Percentiles rank a stretch among this genome's conserved stretches.
Evolutionary conservation across 1,284 basidiomycete species (phyloP).

Genomic region (Fomitopsis schrenkii): DNA sequence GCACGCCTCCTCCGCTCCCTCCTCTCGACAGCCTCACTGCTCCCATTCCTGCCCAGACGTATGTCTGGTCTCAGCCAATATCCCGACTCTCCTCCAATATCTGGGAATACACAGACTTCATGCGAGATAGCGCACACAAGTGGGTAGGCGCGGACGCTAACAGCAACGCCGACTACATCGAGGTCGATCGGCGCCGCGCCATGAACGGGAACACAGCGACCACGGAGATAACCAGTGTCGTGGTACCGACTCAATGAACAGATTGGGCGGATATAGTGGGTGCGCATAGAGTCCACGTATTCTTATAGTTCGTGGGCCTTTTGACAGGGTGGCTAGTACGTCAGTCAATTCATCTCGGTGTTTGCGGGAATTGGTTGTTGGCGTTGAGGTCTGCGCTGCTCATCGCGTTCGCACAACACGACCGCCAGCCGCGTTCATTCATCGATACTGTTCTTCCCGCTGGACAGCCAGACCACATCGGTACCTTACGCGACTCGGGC

Average conservation of each 20-base stretch:
- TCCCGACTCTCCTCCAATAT: slow-evolving; percentile 49
- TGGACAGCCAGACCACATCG: too few relatives aligned
- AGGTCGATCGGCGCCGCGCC: slow-evolving; percentile 39
- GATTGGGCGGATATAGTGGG: too few relatives aligned
- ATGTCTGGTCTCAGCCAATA: slow-evolving; percentile 58
- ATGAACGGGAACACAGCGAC: slow-evolving; percentile 24
- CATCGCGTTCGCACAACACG: too few relatives aligned
- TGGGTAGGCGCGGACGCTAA: slow-evolving; percentile 51
- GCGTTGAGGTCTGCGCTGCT: too few relatives aligned
- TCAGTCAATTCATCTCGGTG: too few relatives aligned
- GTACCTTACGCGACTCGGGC: too few relatives aligned
- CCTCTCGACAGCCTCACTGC: slow-evolving; percentile 28
- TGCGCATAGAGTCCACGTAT: too few relatives aligned
- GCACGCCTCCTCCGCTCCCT: slow-evolving; percentile 36
- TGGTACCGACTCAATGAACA: not conserved
- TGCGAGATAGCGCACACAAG: slow-evolving; percentile 63
- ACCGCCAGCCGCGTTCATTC: too few relatives aligned
- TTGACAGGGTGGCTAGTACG: too few relatives aligned
- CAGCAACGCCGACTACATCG: slow-evolving; percentile 36
- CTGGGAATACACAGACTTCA: slow-evolving; percentile 78
- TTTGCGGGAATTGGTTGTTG: too few relatives aligned
- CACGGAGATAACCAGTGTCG: slow-evolving; percentile 10
- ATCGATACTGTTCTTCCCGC: too few relatives aligned
- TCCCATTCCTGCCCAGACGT: slow-evolving; percentile 55
- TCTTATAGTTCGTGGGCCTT: too few relatives aligned